Evolutionary conservation across 106 monocot species (phyloP), one percentile per base, ranked within the genome.

Genomic region (Dioscorea alata): DNA sequence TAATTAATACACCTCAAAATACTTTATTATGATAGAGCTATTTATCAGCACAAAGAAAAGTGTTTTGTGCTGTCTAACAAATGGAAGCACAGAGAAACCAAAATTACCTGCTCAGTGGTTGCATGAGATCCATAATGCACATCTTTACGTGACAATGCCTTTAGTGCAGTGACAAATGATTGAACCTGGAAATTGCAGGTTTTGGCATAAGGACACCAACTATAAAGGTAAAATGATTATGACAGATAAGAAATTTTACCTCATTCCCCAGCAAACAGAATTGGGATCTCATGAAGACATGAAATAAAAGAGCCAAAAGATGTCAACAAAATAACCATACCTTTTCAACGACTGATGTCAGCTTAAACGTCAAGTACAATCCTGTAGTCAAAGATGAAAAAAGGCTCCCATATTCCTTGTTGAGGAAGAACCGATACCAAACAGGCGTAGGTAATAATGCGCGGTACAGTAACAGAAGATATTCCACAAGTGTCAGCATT

Each of bases 401-500:
- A 2, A 91, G 85, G 67, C 87, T 85, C 5, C 94, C 94, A 68
- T 91, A 94, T 73, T 91, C 94, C 68, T 88, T 91, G 79, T 94
- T 91, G 50, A 94, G 80, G 74, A 94, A 94, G 76, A 94, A 94
- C 13, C 94, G 85, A 57, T 91, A 90, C 90, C 94, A 94, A 77
- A 94, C 85, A 53, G 94, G 85, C 33, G 90, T 72, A 57, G 94
- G 94, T 66, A 94, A 77, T 50, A 91, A 74, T 57, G 90, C 88
- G 60, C 94, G 94, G 67, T 94, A 94, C 61, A 90, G 77, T 14
- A 91, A 90, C 4, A 91, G 73, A 56, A 94, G 73, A 73, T 94
- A 90, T 61, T 94, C 94, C 68, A 94, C 88, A 48, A 94, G 69
- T 4, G 94, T 94, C 72, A 94, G 65, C 90, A 94, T 79, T 78